A percentile compares a stretch with the other conserved stretches of the same genome.
Evolutionary conservation across 2,329 filamentous ascomycete genomes (phyloP).

Genomic region (Hyphodiscus sp.): DNA sequence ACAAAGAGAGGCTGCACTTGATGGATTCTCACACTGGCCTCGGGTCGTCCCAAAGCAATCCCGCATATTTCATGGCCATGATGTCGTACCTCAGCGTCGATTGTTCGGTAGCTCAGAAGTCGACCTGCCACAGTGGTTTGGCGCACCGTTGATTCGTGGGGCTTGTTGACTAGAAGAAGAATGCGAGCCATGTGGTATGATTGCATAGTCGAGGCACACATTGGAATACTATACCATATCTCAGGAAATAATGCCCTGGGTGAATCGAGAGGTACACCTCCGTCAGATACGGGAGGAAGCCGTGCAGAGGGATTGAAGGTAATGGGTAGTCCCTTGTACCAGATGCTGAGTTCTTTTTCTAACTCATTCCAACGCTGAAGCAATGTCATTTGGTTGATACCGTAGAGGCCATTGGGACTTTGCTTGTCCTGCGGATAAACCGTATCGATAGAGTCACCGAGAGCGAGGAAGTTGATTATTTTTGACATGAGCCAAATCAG

Average conservation of each 20-base stretch:
- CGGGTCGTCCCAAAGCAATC: constrained; percentile 50
- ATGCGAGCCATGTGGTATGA: constrained; percentile 59
- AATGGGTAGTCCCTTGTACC: constrained; percentile 51
- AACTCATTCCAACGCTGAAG: constrained; percentile 48
- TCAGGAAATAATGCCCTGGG: constrained; percentile 41
- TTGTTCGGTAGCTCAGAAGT: constrained; percentile 49
- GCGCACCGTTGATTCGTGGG: constrained; percentile 46
- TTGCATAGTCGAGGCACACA: constrained; percentile 62
- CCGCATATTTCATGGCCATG: constrained; percentile 57
- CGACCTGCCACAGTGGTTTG: constrained; percentile 46
- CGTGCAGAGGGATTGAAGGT: constrained; percentile 52
- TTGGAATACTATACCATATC: constrained; percentile 56
- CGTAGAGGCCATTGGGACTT: constrained; percentile 35
- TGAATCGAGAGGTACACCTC: constrained; percentile 17
- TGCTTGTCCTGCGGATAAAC: constrained; percentile 28
- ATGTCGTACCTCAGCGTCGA: constrained; percentile 46
- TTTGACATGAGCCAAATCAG: constrained; percentile 61
- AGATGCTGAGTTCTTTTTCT: constrained; percentile 49
- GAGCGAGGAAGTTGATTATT: constrained; percentile 57
- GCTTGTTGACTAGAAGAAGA: constrained; percentile 53
- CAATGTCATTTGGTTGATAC: constrained; percentile 41
- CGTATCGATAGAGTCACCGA: constrained; percentile 43
- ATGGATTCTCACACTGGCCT: constrained; percentile 50
- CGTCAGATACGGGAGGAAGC: constrained; percentile 32
- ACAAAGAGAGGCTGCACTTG: constrained; percentile 55